phyloP scores from a whole-genome alignment of 345 rosid species.

The Laguncularia racemosa region DNA sequence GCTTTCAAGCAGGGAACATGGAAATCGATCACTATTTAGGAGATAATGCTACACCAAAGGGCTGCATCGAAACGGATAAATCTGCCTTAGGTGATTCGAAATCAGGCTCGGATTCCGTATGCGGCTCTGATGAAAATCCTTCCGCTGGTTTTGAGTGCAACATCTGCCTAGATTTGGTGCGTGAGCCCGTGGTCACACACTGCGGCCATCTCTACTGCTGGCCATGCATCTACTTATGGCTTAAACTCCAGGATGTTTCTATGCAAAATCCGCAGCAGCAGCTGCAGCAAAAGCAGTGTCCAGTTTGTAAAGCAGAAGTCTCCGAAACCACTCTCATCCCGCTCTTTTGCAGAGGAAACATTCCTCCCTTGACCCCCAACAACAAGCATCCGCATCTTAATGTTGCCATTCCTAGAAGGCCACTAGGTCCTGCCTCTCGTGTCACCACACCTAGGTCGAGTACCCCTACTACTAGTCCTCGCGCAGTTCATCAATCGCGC shows the following conservation, averaged over 20 bases:
- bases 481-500: conserved; percentile 17
- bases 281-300: conserved; percentile 50
- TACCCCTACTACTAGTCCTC: conserved; percentile 5
- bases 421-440: conserved; percentile 29
- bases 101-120: conserved; percentile 7
- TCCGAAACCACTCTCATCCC: conserved; percentile 67
- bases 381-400: conserved; percentile 25
- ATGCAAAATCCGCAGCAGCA: conserved; percentile 22
- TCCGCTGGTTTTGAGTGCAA: conserved; percentile 59
- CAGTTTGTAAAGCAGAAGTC: conserved; percentile 82
- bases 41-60: too few relatives aligned
- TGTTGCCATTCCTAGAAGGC: conserved; percentile 41
- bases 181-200: conserved; percentile 80
- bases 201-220: conserved; percentile 96
- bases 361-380: conserved; percentile 16
- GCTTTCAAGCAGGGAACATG: too few relatives aligned
- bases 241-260: conserved; percentile 33
- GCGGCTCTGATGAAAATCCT: conserved; percentile 18
- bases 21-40: too few relatives aligned
- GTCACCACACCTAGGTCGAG: conserved; percentile 22
- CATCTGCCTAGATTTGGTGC: conserved; percentile 73
- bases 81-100: conserved; percentile 19
- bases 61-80: conserved; percentile 17
- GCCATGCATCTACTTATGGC: conserved; percentile 96
- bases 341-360: conserved; percentile 66